A percentile compares a stretch with the other conserved stretches of the same genome.
Conservation (phyloP, 78 protist genomes). For the Tieghemostelium lacteum region DNA sequence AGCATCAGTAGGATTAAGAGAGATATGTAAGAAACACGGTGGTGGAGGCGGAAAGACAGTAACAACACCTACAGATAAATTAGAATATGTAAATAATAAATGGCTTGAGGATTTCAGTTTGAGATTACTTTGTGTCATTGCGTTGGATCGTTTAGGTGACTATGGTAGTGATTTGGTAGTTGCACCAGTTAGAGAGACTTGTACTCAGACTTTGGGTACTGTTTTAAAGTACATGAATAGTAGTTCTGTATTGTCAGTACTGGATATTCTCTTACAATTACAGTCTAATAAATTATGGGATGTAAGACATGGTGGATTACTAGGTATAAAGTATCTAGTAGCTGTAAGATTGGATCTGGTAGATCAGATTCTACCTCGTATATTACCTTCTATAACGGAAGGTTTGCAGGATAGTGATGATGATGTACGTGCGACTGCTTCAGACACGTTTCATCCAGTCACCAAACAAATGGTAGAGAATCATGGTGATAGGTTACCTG, state of each 20-base stretch:
- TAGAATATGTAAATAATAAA: conserved; percentile 15
- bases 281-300: conserved; percentile 71
- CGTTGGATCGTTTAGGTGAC: conserved; percentile 93
- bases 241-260: conserved; percentile 27
- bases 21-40: conserved; percentile 88
- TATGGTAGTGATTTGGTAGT: conserved; percentile 88
- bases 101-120: conserved; percentile 92
- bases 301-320: conserved; percentile 77
- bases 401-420: conserved; percentile 78
- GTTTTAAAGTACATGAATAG: conserved; percentile 35
- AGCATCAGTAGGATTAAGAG: conserved; percentile 89
- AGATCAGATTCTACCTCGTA: conserved; percentile 8
- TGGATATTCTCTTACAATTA: conserved; percentile 45
- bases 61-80: conserved; percentile 3
- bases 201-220: conserved; percentile 91
- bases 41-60: conserved; percentile 67
- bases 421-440: conserved; percentile 79
- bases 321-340: conserved; percentile 81
- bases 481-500: conserved; percentile 12
- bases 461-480: conserved; percentile 10
- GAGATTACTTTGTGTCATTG: conserved; percentile 89
- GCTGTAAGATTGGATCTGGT: conserved; percentile 79
- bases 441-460: conserved; percentile 73
- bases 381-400: conserved; percentile 7
- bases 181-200: conserved; percentile 95